These are phyloP conservation scores for Oropetium thomaeum DNA, from an alignment of 176 grass and related monocot species.

Conservation along the genomic window DNA sequence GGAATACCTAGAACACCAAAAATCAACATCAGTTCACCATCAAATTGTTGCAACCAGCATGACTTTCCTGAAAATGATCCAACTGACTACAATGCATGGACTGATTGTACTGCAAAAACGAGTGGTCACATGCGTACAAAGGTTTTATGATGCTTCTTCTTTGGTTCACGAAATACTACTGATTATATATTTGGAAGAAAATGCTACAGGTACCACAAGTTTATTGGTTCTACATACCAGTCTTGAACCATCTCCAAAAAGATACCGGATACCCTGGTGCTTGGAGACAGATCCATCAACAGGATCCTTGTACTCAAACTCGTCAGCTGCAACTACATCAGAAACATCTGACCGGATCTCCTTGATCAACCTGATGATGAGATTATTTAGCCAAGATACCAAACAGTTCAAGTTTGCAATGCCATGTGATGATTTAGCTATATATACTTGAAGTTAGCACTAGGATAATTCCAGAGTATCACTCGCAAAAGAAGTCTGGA, in stretches of 20 bases:
- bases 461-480: not conserved
- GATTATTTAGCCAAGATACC: conserved; percentile 13
- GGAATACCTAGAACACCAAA: conserved; percentile 66
- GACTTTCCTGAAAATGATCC: not conserved
- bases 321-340: conserved; percentile 65
- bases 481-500: not conserved
- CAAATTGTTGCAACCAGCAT: not conserved
- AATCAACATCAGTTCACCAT: conserved; percentile 26
- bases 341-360: conserved; percentile 68
- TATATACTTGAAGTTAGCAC: not conserved
- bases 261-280: conserved; percentile 89
- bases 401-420: not conserved
- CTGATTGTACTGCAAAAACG: not conserved
- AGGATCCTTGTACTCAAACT: conserved; percentile 99
- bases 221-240: conserved; percentile 46
- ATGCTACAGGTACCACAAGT: not conserved
- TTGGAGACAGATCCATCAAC: conserved; percentile 91
- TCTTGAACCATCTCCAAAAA: conserved; percentile 90
- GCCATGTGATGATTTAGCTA: not conserved
- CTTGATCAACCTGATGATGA: conserved; percentile 72
- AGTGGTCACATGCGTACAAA: not conserved
- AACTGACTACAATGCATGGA: not conserved
- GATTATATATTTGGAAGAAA: not conserved
- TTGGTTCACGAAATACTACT: conserved; percentile 4
- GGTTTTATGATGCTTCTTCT: not conserved